Evolutionary conservation across 2,329 filamentous ascomycete species (phyloP).

Genomic region (Scedosporium minutisporum): DNA sequence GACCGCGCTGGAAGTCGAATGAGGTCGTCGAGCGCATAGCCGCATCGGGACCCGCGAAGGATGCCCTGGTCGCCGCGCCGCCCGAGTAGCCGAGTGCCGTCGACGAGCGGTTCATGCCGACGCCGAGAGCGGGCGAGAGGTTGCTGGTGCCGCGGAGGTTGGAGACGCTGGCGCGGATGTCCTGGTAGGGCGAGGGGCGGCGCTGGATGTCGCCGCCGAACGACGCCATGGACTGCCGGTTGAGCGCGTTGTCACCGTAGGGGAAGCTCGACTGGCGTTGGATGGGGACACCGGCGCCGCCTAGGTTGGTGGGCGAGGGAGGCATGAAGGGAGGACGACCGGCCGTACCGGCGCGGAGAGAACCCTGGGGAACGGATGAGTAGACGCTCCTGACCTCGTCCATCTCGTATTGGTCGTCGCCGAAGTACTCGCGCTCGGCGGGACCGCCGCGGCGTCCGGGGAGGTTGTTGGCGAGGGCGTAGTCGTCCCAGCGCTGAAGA

Average conservation of each 20-base stretch:
- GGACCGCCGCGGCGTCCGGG: slow-evolving; percentile 76
- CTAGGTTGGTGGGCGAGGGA: slow-evolving; percentile 63
- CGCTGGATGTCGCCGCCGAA: slow-evolving; percentile 43
- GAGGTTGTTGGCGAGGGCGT: slow-evolving; percentile 75
- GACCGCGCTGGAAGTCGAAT: slow-evolving; percentile 52
- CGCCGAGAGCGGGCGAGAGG: slow-evolving; percentile 33
- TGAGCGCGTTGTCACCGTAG: slow-evolving; percentile 38
- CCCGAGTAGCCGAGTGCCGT: slow-evolving; percentile 37
- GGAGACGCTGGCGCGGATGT: slow-evolving; percentile 53
- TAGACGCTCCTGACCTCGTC: slow-evolving; percentile 97
- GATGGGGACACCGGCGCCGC: slow-evolving; percentile 27
- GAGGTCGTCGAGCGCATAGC: slow-evolving; percentile 39
- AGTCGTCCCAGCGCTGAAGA: slow-evolving; percentile 95
- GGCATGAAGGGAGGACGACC: slow-evolving; percentile 68
- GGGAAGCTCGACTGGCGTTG: slow-evolving; percentile 32
- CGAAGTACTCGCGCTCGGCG: slow-evolving; percentile 57
- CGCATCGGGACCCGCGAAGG: slow-evolving; percentile 29
- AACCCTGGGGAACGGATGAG: slow-evolving; percentile 81
- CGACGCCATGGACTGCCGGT: slow-evolving; percentile 67
- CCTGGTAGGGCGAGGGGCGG: slow-evolving; percentile 49
- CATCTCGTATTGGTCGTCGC: slow-evolving; percentile 82
- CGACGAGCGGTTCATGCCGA: slow-evolving; percentile 27
- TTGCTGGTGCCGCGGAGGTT: slow-evolving; percentile 42
- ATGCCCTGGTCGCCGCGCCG: slow-evolving; percentile 29
- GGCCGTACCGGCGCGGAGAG: slow-evolving; percentile 61